Base-by-base conservation (phyloP, 2,329 filamentous ascomycete genomes). In the Ceratocystis cubensis region DNA sequence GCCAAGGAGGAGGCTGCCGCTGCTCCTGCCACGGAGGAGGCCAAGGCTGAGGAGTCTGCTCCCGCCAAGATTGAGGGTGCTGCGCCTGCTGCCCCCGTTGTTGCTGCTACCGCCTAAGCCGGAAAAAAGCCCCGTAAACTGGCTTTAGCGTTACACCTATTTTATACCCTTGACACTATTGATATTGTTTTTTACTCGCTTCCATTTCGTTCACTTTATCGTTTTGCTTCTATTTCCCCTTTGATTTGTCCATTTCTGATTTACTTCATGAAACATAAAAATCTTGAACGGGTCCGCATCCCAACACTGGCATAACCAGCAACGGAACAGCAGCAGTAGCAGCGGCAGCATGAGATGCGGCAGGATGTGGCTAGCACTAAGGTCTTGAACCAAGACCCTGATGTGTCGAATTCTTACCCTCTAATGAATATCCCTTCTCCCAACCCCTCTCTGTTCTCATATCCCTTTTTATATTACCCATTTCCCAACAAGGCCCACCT, bases 81-180 rank as follows among this genome's bases (percentile, higher is more conserved):
- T 66, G 71, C 78, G 66, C 74, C 79, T 65, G 77, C 74, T 69
- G 79, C 82, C 71, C 78, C 79, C 70, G 80, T 80, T 69, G 77
- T 80, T 71, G 81, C 81, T 73, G 67, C 68, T 66, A 69, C 65
- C 64, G 65, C 70, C 62, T 69, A 68, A 67, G 59, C 57, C 65
- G 37, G 59, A 1, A 33, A 6, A 7, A 33, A 65, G 25, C 64
- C 66, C 62, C 59, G 45, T 48, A 64, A 56, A 13, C 7, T 57
- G 25, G 64, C 66, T 63, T 62, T 41, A 56, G 66, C 61, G 5
- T 30, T 61, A 33, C 17, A 37, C 20, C n/a, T 37, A 20, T 59
- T 65, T 22, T 25, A 41, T 30, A 59, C 57, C 61, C 45, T 71
- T 71, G 68, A 70, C 69, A 69, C 71, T 69, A 53, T 66, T 63